phyloP scores from a whole-genome alignment of 2,329 filamentous ascomycete genomes.

The Kalaharituber pfeilii region DNA sequence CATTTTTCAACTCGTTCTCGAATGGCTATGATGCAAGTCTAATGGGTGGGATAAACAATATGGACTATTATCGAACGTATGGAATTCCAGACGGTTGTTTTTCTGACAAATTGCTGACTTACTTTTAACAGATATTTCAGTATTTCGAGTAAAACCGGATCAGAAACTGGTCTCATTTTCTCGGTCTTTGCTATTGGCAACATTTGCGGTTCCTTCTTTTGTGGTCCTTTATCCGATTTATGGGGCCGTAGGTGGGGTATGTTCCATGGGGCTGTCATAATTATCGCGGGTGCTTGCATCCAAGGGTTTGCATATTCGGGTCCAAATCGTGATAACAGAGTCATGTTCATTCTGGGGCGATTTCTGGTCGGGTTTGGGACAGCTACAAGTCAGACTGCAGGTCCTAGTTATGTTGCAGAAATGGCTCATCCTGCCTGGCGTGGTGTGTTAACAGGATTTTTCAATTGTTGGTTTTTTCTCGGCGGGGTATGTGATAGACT shows the following conservation, averaged over 20 bases:
- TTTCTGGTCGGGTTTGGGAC: constrained; percentile 38
- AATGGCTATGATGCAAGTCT: constrained; percentile 16
- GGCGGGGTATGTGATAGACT: constrained; percentile 23
- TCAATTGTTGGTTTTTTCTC: constrained; percentile 30
- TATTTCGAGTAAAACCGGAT: constrained; percentile 28
- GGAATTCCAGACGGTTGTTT: neutral
- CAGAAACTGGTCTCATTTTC: constrained; percentile 36
- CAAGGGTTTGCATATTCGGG: constrained; percentile 31
- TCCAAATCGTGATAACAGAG: constrained; percentile 22
- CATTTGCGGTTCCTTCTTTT: constrained; percentile 40
- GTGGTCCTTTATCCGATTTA: constrained; percentile 35
- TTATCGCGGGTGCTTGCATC: constrained; percentile 36
- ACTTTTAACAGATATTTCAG: constrained; percentile 9
- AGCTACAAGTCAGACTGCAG: constrained; percentile 12
- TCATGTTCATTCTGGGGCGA: constrained; percentile 32
- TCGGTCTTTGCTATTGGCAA: constrained; percentile 45
- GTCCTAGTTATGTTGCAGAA: constrained; percentile 26
- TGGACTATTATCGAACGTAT: constrained; percentile 14
- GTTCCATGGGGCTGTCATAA: constrained; percentile 33
- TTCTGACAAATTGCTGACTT: neutral
- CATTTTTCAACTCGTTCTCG: constrained; percentile 13
- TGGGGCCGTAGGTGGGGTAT: constrained; percentile 36
- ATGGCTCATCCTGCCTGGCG: constrained; percentile 25
- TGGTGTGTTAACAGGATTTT: constrained; percentile 28
- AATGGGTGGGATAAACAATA: constrained; percentile 16